Percentiles rank a stretch among this genome's conserved stretches.
These are phyloP conservation scores for Pugionium cornutum DNA, from an alignment of 345 rosid genomes.

Conservation along the genomic window DNA sequence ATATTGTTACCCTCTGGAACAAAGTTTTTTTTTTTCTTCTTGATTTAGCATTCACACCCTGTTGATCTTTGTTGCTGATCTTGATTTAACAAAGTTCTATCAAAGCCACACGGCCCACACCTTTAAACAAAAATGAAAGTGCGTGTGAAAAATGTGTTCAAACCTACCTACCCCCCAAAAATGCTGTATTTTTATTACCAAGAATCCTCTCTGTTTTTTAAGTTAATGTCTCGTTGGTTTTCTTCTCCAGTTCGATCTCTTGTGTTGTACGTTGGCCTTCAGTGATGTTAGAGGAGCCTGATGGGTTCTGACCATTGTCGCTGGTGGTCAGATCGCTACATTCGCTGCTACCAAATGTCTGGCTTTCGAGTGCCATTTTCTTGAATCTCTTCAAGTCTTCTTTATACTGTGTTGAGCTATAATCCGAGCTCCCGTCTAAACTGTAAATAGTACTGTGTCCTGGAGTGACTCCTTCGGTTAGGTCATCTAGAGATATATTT, in stretches of 20 bases:
- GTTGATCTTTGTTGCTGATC: slow-evolving; percentile 42
- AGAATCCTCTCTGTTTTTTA: slow-evolving; percentile 8
- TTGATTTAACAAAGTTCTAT: background rate
- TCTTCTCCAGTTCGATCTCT: slow-evolving; percentile 48
- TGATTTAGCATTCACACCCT: slow-evolving; percentile 57
- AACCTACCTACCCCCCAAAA: slow-evolving; percentile 16
- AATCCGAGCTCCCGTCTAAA: slow-evolving; percentile 61
- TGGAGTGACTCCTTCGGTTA: slow-evolving; percentile 57
- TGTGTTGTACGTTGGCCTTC: slow-evolving; percentile 56
- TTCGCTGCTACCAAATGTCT: slow-evolving; percentile 53
- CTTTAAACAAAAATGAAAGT: background rate
- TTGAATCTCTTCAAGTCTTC: slow-evolving; percentile 70
- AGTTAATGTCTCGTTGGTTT: slow-evolving; percentile 8
- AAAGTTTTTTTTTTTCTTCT: background rate
- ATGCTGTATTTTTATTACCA: background rate
- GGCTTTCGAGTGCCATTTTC: slow-evolving; percentile 67
- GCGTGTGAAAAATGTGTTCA: slow-evolving; percentile 17
- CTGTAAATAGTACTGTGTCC: slow-evolving; percentile 51
- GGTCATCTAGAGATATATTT: slow-evolving; percentile 58
- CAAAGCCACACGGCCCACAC: slow-evolving; percentile 33
- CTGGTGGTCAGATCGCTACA: slow-evolving; percentile 32
- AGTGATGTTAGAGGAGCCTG: slow-evolving; percentile 53
- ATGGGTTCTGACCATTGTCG: slow-evolving; percentile 51
- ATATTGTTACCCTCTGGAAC: background rate
- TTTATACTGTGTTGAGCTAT: slow-evolving; percentile 58